These are phyloP conservation scores for Penicillium sp. DNA, from an alignment of 2,329 filamentous ascomycete species.

Conservation along the genomic window DNA sequence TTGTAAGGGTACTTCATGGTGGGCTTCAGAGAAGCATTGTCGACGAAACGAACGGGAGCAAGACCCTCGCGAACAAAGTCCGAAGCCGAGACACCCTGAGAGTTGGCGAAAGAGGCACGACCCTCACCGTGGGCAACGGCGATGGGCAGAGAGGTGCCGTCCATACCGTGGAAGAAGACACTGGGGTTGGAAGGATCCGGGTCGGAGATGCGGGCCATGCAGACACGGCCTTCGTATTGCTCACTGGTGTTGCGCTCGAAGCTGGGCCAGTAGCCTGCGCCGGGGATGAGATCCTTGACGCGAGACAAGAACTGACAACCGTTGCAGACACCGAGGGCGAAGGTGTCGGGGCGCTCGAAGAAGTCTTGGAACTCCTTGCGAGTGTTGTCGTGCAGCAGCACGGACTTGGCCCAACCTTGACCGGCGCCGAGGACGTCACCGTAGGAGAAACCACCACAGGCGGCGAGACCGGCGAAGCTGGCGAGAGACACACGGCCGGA, in stretches of 20 bases:
- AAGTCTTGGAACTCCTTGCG: slow-evolving; percentile 79
- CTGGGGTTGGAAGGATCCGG: slow-evolving; percentile 58
- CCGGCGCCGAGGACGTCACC: slow-evolving; percentile 92
- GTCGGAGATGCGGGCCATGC: slow-evolving; percentile 79
- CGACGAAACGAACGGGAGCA: slow-evolving; percentile 78
- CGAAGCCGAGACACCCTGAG: slow-evolving; percentile 45
- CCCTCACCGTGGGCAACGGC: slow-evolving; percentile 91
- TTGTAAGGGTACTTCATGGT: slow-evolving; percentile 88
- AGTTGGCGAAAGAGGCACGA: slow-evolving; percentile 68
- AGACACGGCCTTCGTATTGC: slow-evolving; percentile 86
- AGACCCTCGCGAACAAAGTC: slow-evolving; percentile 66
- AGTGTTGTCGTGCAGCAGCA: slow-evolving; percentile 76
- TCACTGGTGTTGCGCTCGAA: slow-evolving; percentile 83
- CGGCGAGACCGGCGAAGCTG: slow-evolving; percentile 83
- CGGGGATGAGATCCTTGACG: slow-evolving; percentile 80
- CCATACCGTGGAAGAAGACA: slow-evolving; percentile 92
- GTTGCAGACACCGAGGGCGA: slow-evolving; percentile 93
- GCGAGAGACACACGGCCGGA: slow-evolving; percentile 76
- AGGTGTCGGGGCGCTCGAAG: slow-evolving; percentile 86
- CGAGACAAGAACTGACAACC: slow-evolving; percentile 93
- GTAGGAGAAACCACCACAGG: slow-evolving; percentile 97
- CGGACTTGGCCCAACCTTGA: slow-evolving; percentile 92
- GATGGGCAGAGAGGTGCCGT: slow-evolving; percentile 77
- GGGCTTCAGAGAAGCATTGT: slow-evolving; percentile 70
- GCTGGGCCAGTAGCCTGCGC: slow-evolving; percentile 77